These are phyloP conservation scores for Trichosanthes cucumerina DNA, from an alignment of 306 rosid genomes.

Conservation along the genomic window DNA sequence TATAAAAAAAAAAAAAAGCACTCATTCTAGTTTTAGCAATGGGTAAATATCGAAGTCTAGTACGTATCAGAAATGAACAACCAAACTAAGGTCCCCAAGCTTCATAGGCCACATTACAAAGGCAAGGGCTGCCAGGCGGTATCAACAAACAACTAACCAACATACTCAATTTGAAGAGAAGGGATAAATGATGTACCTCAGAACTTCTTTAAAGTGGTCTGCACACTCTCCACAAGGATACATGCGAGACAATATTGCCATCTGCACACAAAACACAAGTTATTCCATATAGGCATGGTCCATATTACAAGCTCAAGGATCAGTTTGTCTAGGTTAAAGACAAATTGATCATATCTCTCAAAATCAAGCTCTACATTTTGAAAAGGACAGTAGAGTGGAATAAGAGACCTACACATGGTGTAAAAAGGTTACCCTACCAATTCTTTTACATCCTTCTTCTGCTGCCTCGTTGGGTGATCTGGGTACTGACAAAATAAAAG, in stretches of 20 bases:
- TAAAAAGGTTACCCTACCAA: slow-evolving; percentile 35
- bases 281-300: slow-evolving; percentile 2
- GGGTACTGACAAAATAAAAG: slow-evolving; percentile 52
- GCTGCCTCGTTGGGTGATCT: slow-evolving; percentile 91
- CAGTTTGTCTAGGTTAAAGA: neutral
- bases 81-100: neutral
- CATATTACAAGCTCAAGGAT: slow-evolving; percentile 3
- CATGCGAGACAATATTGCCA: slow-evolving; percentile 63
- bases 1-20: neutral
- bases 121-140: neutral
- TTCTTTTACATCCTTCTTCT: slow-evolving; percentile 91
- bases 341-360: neutral
- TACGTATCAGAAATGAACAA: neutral
- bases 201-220: slow-evolving; percentile 75
- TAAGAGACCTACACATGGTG: slow-evolving; percentile 6
- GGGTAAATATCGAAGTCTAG: neutral
- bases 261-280: slow-evolving; percentile 29
- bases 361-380: neutral
- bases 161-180: neutral
- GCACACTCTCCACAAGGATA: slow-evolving; percentile 94
- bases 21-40: neutral
- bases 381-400: neutral
- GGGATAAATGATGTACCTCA: slow-evolving; percentile 39
- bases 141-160: neutral
- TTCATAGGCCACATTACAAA: neutral